phyloP scores from a whole-genome alignment of 2,329 filamentous ascomycete species.

The Aplosporella prunicola region DNA sequence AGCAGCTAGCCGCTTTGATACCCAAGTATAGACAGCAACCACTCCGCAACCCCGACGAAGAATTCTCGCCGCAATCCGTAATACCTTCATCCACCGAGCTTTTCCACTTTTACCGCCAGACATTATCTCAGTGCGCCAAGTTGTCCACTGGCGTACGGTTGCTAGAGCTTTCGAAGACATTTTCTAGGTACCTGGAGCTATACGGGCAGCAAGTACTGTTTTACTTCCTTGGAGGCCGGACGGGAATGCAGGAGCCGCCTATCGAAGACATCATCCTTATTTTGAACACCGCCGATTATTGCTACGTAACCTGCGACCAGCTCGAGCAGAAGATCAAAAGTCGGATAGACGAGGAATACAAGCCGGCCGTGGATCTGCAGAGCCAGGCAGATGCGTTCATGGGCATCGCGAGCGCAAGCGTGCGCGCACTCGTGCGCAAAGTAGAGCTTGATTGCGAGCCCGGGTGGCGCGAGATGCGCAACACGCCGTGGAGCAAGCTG shows the following conservation, averaged over 20 bases:
- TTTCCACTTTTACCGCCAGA: slow-evolving; percentile 93
- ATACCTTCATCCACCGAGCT: slow-evolving; percentile 91
- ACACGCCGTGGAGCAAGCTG: slow-evolving; percentile 89
- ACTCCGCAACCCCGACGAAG: slow-evolving; percentile 72
- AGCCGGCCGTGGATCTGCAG: slow-evolving; percentile 69
- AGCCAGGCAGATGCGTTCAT: slow-evolving; percentile 93
- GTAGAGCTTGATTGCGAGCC: slow-evolving; percentile 77
- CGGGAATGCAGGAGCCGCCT: slow-evolving; percentile 45
- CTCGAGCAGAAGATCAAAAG: slow-evolving; percentile 91
- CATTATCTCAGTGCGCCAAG: slow-evolving; percentile 89
- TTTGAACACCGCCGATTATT: slow-evolving; percentile 95
- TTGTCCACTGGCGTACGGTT: slow-evolving; percentile 83
- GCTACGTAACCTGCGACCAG: slow-evolving; percentile 85
- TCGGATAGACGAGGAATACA: slow-evolving; percentile 72
- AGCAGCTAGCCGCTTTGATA: slow-evolving; percentile 71
- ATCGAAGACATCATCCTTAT: slow-evolving; percentile 76
- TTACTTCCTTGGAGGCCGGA: slow-evolving; percentile 54
- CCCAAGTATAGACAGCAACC: slow-evolving; percentile 80
- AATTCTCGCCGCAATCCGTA: slow-evolving; percentile 83
- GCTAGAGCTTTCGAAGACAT: slow-evolving; percentile 71
- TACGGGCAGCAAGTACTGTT: slow-evolving; percentile 91
- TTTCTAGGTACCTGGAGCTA: slow-evolving; percentile 89
- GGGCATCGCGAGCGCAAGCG: slow-evolving; percentile 81
- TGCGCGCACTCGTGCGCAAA: slow-evolving; percentile 72
- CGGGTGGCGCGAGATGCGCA: slow-evolving; percentile 93